Evolutionary conservation across 1,284 basidiomycete genomes (phyloP).

Genomic region (Ustilago esculenta): DNA sequence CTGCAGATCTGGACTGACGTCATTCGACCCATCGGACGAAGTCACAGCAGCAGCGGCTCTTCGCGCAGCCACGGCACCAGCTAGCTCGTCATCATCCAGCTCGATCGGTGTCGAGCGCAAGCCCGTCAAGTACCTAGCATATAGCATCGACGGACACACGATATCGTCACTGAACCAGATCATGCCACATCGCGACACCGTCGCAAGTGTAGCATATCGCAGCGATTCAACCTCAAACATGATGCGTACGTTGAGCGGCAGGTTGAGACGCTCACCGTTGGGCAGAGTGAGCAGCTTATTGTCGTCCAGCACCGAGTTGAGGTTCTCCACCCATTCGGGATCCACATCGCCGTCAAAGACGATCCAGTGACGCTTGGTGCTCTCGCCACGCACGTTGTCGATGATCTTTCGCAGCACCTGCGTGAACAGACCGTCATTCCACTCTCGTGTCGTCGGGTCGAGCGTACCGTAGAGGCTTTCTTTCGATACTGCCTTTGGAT

Average conservation of each 20-base stretch:
- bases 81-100: constrained; percentile 82
- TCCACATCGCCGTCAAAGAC: constrained; percentile 99
- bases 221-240: constrained; percentile 99
- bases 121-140: constrained; percentile 84
- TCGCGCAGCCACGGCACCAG: constrained; percentile 69
- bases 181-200: constrained; percentile 99
- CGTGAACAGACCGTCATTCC: constrained; percentile 99
- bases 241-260: constrained; percentile 96
- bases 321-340: constrained; percentile 99
- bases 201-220: constrained; percentile 95
- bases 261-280: constrained; percentile 96
- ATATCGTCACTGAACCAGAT: constrained; percentile 99
- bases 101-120: constrained; percentile 83
- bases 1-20: constrained; percentile 74
- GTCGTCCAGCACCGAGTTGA: constrained; percentile 95
- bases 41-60: constrained; percentile 70
- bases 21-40: constrained; percentile 14
- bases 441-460: constrained; percentile 96
- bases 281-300: constrained; percentile 97
- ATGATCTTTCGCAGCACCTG: constrained; percentile 97
- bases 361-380: constrained; percentile 97
- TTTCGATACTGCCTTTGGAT: constrained; percentile 99
- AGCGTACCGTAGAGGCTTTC: constrained; percentile 97
- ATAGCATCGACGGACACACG: constrained; percentile 89
- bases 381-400: constrained; percentile 97